Conservation (phyloP, 306 rosid genomes). For the Inga leiocalycina region DNA sequence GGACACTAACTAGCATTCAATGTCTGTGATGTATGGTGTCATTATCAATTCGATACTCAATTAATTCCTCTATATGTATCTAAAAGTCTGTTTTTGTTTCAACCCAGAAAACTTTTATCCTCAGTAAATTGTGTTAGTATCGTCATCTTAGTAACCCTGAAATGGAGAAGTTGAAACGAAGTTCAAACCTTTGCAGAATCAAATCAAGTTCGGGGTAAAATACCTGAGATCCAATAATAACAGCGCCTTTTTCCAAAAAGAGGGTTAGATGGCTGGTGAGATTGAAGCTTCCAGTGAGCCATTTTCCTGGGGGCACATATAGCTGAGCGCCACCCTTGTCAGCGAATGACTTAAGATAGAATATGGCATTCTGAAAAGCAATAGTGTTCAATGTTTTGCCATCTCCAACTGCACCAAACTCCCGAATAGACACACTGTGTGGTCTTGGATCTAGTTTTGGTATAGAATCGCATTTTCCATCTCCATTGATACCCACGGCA, state of each 20-base stretch:
- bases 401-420: slow-evolving; percentile 98
- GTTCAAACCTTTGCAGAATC: neutral
- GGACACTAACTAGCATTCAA: neutral
- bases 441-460: slow-evolving; percentile 73
- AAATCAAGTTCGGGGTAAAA: slow-evolving; percentile 7
- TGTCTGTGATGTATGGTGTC: neutral
- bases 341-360: slow-evolving; percentile 93
- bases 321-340: slow-evolving; percentile 99
- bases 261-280: slow-evolving; percentile 95
- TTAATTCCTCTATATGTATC: neutral
- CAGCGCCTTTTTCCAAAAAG: slow-evolving; percentile 85
- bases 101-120: neutral
- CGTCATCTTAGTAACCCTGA: neutral
- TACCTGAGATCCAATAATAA: slow-evolving; percentile 96
- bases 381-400: slow-evolving; percentile 89
- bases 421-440: slow-evolving; percentile 84
- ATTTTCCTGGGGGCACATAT: slow-evolving; percentile 86
- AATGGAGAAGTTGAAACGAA: neutral
- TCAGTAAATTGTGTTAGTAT: neutral
- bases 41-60: neutral
- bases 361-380: slow-evolving; percentile 95
- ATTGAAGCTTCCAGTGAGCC: slow-evolving; percentile 89
- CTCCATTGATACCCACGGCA: slow-evolving; percentile 52
- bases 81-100: neutral
- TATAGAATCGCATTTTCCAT: slow-evolving; percentile 54